Conservation (phyloP, 192 early-diverging fungal genomes). For the Coemansia sp. region DNA sequence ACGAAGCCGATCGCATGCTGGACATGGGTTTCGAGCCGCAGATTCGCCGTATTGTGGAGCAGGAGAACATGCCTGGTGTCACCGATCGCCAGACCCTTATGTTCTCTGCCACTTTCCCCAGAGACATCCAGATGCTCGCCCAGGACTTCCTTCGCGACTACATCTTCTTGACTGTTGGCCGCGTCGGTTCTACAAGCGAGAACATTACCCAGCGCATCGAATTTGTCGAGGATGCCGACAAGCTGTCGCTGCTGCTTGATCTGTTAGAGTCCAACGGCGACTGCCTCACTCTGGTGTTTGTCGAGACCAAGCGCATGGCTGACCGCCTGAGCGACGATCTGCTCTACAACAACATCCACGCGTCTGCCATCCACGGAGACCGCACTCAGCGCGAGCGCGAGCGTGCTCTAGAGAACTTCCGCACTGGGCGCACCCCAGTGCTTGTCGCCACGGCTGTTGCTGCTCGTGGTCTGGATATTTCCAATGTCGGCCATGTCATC, state of each 20-base stretch:
- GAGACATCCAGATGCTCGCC: constrained; percentile 86
- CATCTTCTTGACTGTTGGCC: constrained; percentile 86
- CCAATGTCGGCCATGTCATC: constrained; percentile 85
- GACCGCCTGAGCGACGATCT: constrained; percentile 87
- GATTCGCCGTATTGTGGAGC: constrained; percentile 83
- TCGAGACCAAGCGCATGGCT: constrained; percentile 94
- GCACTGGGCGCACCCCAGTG: constrained; percentile 74
- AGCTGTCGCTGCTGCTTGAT: constrained; percentile 85
- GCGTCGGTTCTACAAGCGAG: constrained; percentile 92
- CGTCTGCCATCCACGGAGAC: constrained; percentile 96
- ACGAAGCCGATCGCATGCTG: constrained; percentile 93
- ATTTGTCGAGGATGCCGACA: constrained; percentile 94
- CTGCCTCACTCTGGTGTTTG: constrained; percentile 92
- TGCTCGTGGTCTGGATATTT: constrained; percentile 90
- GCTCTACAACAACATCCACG: constrained; percentile 75
- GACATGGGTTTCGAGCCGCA: constrained; percentile 98
- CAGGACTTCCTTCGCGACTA: constrained; percentile 86
- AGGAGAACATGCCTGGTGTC: constrained; percentile 76
- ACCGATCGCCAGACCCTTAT: constrained; percentile 85
- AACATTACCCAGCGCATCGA: constrained; percentile 94
- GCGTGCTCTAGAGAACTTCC: constrained; percentile 85
- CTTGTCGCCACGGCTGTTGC: constrained; percentile 98
- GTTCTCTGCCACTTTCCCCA: constrained; percentile 99
- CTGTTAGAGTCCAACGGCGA: constrained; percentile 64
- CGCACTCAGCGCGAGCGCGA: constrained; percentile 95